Base-by-base conservation (phyloP, 768 basidiomycete species). In the Daedalea quercina region DNA sequence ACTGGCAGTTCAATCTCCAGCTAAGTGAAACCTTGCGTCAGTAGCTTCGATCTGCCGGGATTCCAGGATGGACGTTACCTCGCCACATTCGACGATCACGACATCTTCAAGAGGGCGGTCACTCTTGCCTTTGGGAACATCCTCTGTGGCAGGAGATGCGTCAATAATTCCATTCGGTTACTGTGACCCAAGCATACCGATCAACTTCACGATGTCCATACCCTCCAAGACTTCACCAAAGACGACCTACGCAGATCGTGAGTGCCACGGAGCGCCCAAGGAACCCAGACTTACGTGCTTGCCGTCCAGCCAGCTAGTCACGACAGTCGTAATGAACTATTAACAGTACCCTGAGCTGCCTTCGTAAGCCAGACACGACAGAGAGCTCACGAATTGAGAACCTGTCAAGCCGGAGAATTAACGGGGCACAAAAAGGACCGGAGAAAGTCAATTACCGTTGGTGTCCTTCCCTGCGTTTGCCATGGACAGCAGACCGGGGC, bases 191-290 rank as follows among this genome's bases (percentile, higher is more conserved):
- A 20, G 56, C 59, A 22, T 44, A 90, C 90, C 89, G 52, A 98
- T 92, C 9, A 71, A 68, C 54, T 73, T 65, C 34, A 98, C 77
- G 52, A 98, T 72, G 57, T 94, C 87, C 89, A 95, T 89, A 45
- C 95, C 95, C 54, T 96, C 91, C 31, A 96, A 54, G 48, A 97
- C 89, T 60, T 82, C 83, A 49, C 95, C 95, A 58, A 97, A 96
- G 35, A 97, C 94, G 63, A 96, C 89, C 86, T 90, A 57, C 52
- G 28, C 47, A 49, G 51, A n/a, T 67, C 43, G 15, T 43, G 11
- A 53, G 26, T 15, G 35, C 48, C 46, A 51, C 28, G 1, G 47
- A 54, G 4, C 3, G 23, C 13, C 12, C 19, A 26, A 3, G 11
- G 48, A 33, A 42, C 6, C 23, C 11, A 26, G 26, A 40, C 79